Base-by-base conservation (phyloP, 495 filamentous ascomycete species). In the Emericellopsis terricola region DNA sequence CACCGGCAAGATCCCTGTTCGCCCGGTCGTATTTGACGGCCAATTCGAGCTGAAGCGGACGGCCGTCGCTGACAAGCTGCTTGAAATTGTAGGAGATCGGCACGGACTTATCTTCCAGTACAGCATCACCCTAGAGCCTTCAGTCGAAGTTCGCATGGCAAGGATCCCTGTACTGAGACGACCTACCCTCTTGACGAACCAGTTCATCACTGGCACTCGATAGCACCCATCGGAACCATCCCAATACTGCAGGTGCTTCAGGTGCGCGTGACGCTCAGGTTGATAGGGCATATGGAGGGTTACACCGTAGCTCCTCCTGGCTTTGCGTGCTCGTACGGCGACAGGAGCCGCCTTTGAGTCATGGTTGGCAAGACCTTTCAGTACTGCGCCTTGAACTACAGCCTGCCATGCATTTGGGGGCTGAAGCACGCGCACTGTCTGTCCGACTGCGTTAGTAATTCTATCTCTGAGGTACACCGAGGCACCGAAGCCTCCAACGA, bases 401-500 rank as follows among this genome's bases (percentile, higher is more conserved):
- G 62, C 57, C 2, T 51, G 58, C 63, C 68, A 77, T 36, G 69
- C 64, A 49, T 78, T 62, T 26, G 60, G 54, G 0, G 75, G 75
- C 37, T 77, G 71, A 46, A 78, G 56, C 15, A 78, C 55, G 27
- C 62, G 53, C 8, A 73, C 53, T 0, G 44, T 35, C 7, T 34
- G 21, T 18, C 29, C 32, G 15, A 57, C 45, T 13, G 59, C 49
- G 11, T 53, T 48, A 4, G 47, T 53, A 32, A 82, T 48, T 0
- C 68, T 56, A 41, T 64, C 62, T 38, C 65, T 70, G 32, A 81
- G 60, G 47, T 78, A 81, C 40, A 65, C 68, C 15, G 66, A 76
- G 24, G 67, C 60, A n/a, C 77, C 77, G 38, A 81, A 76, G 0
- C 78, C 78, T 3, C 77, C 76, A 11, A 81, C 78, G 0, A 81